Evolutionary conservation across 768 basidiomycete species (phyloP).

Genomic region (Russula ochroleuca): DNA sequence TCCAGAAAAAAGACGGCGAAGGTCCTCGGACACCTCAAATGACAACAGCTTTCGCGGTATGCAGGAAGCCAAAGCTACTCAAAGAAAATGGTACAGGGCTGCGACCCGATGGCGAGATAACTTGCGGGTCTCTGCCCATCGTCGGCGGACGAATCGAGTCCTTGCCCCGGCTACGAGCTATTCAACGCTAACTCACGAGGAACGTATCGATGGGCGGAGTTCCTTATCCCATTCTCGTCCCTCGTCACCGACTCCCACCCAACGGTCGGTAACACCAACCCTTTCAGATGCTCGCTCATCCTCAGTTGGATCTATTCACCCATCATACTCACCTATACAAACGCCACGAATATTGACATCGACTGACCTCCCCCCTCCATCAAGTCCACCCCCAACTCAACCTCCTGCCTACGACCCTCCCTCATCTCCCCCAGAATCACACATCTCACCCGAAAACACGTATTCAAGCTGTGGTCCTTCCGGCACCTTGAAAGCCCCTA

Average conservation of each 20-base stretch:
- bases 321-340: background rate
- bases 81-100: slow-evolving; percentile 61
- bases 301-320: slow-evolving; percentile 3
- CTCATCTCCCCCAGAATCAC: slow-evolving; percentile 5
- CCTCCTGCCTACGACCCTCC: slow-evolving; percentile 26
- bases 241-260: slow-evolving; percentile 10
- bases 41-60: slow-evolving; percentile 33
- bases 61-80: slow-evolving; percentile 46
- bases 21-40: slow-evolving; percentile 28
- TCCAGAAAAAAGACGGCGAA: slow-evolving; percentile 47
- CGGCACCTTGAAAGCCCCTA: slow-evolving; percentile 15
- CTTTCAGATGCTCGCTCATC: background rate
- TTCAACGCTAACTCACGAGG: slow-evolving; percentile 3
- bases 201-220: background rate
- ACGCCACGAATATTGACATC: background rate
- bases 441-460: slow-evolving; percentile 9
- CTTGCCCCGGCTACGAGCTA: slow-evolving; percentile 1
- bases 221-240: background rate
- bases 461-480: background rate
- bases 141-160: slow-evolving; percentile 41
- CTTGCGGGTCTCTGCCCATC: slow-evolving; percentile 55
- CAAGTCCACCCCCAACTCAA: slow-evolving; percentile 1
- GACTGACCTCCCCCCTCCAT: background rate
- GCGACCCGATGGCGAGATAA: slow-evolving; percentile 67
- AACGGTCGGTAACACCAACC: background rate